Evolutionary conservation across 176 grass and related monocot genomes (phyloP).

Genomic region (Raddia guianensis): DNA sequence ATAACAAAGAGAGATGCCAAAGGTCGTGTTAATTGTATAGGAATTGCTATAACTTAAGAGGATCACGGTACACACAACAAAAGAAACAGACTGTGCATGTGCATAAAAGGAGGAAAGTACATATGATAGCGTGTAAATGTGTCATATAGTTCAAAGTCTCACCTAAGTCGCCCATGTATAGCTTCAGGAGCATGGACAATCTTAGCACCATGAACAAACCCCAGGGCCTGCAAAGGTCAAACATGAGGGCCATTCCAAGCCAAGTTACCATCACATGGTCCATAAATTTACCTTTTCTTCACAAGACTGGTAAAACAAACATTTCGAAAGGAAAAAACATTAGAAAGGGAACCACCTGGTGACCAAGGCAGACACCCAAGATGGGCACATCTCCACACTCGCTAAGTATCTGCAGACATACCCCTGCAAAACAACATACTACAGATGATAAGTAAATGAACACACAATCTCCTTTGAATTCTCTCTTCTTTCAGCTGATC

Average conservation of each 20-base stretch:
- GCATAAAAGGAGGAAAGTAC: neutral
- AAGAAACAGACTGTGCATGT: neutral
- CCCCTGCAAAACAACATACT: slow-evolving; percentile 46
- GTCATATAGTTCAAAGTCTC: slow-evolving; percentile 19
- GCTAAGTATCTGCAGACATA: slow-evolving; percentile 73
- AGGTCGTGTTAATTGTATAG: neutral
- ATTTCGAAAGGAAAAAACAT: slow-evolving; percentile 19
- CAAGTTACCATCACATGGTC: neutral
- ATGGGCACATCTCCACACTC: slow-evolving; percentile 92
- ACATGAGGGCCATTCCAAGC: neutral
- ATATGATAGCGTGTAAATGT: neutral
- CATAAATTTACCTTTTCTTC: neutral
- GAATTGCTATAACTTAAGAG: neutral
- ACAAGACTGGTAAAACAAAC: neutral
- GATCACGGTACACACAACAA: neutral
- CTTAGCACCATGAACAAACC: slow-evolving; percentile 86
- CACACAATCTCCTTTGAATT: neutral
- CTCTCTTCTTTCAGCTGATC: neutral
- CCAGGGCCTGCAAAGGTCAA: slow-evolving; percentile 66
- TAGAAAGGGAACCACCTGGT: slow-evolving; percentile 65
- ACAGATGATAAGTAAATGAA: neutral
- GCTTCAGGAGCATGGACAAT: slow-evolving; percentile 84
- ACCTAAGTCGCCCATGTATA: slow-evolving; percentile 90
- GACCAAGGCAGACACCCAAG: slow-evolving; percentile 94
- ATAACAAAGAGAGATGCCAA: slow-evolving; percentile 20